Evolutionary conservation across 768 basidiomycete species (phyloP), one percentile per base, ranked within the genome.

Genomic region (Termitomyces sp.): DNA sequence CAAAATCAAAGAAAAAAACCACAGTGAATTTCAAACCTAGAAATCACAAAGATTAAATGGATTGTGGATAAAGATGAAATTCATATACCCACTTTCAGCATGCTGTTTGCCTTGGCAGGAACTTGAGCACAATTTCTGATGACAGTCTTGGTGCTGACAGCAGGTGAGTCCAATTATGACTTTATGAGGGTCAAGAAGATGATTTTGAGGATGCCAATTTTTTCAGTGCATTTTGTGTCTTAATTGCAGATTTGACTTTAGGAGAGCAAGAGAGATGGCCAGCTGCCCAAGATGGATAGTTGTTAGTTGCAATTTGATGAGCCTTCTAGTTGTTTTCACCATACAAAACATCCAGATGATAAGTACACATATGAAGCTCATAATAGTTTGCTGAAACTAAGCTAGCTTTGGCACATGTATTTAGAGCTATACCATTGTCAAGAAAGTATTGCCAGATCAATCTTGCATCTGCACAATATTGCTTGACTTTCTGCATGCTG

Each of bases 301-400:
- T 58, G n/a, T 62, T 45, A 8, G 34, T 62, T n/a, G 58, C 52
- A 11, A 63, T 56, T 37, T 49, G 45, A 25, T 60, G 54, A 2
- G 49, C 38, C 15, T 63, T 63, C 58, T 58, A 63, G 15, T 63
- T 63, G 15, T 63, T 59, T 31, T 32, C 43, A n/a, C 58, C 55
- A 34, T 63, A 63, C 11, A 58, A 50, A 32, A 60, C 25, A 36
- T 51, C 40, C 4, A 54, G 62, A 45, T 55, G 48, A 29, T 12
- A 31, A 14, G 14, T 36, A 37, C 62, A 63, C 54, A 63, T 55
- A 15, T 63, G 62, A 42, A 42, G 48, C 15, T 63, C 53, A 25
- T 49, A 60, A 54, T 63, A 63, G 50, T 60, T 63, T 9, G 37
- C 36, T 31, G 62, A 58, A 25, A 12, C 52, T 1, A 55, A 31